phyloP scores from a whole-genome alignment of 2,329 filamentous ascomycete species.

The Knoxdaviesia capensis region DNA sequence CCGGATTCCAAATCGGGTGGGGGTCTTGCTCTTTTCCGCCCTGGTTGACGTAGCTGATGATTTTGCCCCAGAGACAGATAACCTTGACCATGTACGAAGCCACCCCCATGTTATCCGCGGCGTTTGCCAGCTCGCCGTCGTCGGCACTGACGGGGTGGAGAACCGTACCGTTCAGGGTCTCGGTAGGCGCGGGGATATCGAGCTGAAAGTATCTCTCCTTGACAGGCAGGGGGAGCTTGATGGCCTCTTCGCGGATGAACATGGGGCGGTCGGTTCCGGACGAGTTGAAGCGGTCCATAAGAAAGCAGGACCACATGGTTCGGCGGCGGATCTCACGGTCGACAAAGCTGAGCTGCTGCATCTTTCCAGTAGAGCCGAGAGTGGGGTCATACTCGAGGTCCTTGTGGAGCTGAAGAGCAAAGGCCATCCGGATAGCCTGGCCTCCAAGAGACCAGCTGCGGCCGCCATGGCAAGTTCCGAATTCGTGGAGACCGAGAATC shows the following conservation, averaged over 20 bases:
- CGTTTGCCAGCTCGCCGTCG: slow-evolving; percentile 42
- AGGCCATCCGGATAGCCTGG: slow-evolving; percentile 91
- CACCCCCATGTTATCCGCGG: slow-evolving; percentile 79
- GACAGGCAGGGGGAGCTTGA: slow-evolving; percentile 78
- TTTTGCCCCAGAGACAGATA: slow-evolving; percentile 74
- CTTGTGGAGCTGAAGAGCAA: slow-evolving; percentile 80
- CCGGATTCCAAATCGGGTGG: slow-evolving; percentile 59
- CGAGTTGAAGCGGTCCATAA: slow-evolving; percentile 96
- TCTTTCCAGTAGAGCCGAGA: slow-evolving; percentile 25
- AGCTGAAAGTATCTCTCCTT: slow-evolving; percentile 80
- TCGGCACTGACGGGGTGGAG: slow-evolving; percentile 40
- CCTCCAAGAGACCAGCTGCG: slow-evolving; percentile 91
- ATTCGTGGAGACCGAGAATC: slow-evolving; percentile 79
- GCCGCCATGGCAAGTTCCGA: slow-evolving; percentile 89
- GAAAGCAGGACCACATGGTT: slow-evolving; percentile 95
- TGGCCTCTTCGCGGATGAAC: slow-evolving; percentile 74
- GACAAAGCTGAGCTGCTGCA: slow-evolving; percentile 54
- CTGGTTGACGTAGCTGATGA: slow-evolving; percentile 78
- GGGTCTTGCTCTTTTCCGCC: slow-evolving; percentile 65
- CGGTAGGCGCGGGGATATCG: slow-evolving; percentile 75
- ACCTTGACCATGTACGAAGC: slow-evolving; percentile 75
- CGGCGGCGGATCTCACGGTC: slow-evolving; percentile 83
- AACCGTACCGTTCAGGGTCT: slow-evolving; percentile 56
- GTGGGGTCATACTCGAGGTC: slow-evolving; percentile 70
- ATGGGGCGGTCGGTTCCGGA: slow-evolving; percentile 84